These are phyloP conservation scores for Plicaturopsis crispa DNA, from an alignment of 768 basidiomycete genomes.

Conservation along the genomic window DNA sequence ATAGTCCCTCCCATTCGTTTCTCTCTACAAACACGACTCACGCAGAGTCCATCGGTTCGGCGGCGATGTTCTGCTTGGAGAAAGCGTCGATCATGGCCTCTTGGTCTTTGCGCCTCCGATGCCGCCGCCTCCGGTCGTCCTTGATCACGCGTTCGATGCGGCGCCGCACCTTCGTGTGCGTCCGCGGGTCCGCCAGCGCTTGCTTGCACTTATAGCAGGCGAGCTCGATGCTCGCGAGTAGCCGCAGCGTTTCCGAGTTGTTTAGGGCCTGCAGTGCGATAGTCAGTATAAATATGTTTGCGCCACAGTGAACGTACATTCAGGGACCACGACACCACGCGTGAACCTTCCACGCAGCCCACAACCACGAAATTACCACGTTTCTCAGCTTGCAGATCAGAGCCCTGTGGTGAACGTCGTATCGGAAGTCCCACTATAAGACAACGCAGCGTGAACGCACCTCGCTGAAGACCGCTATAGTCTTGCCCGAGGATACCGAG, in stretches of 20 bases:
- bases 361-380: conserved; percentile 85
- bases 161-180: conserved; percentile 56
- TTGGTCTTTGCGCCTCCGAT: conserved; percentile 77
- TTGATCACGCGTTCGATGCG: conserved; percentile 78
- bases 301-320: conserved; percentile 60
- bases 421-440: conserved; percentile 1
- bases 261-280: conserved; percentile 54
- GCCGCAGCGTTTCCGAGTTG: conserved; percentile 73
- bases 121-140: conserved; percentile 74
- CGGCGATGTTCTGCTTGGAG: conserved; percentile 42
- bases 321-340: conserved; percentile 79
- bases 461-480: conserved; percentile 65
- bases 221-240: conserved; percentile 79
- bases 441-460: conserved; percentile 26
- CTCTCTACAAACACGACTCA: no score
- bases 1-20: no score
- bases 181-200: conserved; percentile 58
- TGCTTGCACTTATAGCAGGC: conserved; percentile 75
- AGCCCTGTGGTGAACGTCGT: conserved; percentile 35
- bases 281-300: neutral
- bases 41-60: conserved; percentile 11
- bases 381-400: conserved; percentile 78
- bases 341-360: conserved; percentile 64
- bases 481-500: conserved; percentile 55
- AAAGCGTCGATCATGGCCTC: conserved; percentile 79